phyloP scores from a whole-genome alignment of 805 yeast genomes.

The Komagataella kurtzmanii region DNA sequence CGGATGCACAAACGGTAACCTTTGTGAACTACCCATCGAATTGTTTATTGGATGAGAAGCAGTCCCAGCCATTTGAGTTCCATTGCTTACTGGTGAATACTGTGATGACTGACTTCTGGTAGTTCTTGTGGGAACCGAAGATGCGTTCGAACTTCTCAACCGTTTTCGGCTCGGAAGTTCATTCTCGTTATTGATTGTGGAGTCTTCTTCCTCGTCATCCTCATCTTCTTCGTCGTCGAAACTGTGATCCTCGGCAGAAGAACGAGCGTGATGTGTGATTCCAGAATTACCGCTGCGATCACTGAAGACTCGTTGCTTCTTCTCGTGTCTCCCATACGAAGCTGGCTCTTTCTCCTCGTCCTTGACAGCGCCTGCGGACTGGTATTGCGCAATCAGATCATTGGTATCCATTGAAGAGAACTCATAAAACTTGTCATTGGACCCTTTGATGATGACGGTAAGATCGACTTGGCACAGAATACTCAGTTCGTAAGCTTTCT shows the following conservation, averaged over 20 bases:
- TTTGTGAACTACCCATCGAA: neutral
- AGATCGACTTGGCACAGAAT: slow-evolving; percentile 88
- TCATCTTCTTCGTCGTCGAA: slow-evolving; percentile 2
- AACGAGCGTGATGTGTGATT: slow-evolving; percentile 1
- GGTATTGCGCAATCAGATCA: slow-evolving; percentile 29
- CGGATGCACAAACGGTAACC: neutral
- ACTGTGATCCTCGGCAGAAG: slow-evolving; percentile 5
- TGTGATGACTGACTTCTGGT: neutral
- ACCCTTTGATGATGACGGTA: slow-evolving; percentile 79
- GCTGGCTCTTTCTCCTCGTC: slow-evolving; percentile 55
- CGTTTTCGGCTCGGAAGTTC: neutral
- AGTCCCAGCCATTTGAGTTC: neutral
- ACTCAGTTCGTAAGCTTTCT: slow-evolving; percentile 75
- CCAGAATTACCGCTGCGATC: neutral
- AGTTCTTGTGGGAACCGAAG: neutral
- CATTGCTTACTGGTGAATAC: neutral
- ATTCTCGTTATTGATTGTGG: neutral
- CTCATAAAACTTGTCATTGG: slow-evolving; percentile 74
- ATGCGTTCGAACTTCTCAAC: neutral
- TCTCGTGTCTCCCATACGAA: slow-evolving; percentile 50
- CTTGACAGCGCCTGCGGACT: slow-evolving; percentile 7
- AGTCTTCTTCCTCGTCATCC: slow-evolving; percentile 2
- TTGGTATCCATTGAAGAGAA: slow-evolving; percentile 60
- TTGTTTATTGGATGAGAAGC: neutral
- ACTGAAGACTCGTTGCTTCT: slow-evolving; percentile 8